Base-by-base conservation (phyloP, 2,329 filamentous ascomycete species). In the Pyricularia grisea region DNA sequence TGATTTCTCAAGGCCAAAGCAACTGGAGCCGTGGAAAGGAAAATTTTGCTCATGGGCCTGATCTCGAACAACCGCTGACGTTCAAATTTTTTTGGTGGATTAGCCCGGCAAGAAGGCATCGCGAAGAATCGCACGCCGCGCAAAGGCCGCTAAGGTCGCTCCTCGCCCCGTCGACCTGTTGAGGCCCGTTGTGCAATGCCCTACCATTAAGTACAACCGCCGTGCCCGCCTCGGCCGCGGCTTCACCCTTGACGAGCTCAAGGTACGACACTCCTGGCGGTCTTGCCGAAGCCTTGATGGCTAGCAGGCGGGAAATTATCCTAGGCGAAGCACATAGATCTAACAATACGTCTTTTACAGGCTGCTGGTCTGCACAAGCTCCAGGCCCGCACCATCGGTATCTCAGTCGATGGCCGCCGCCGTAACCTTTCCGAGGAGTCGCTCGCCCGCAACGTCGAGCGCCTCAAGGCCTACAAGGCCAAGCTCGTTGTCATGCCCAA, bases 141-240 rank as follows among this genome's bases (percentile, higher is more conserved):
- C 91, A 78, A 99, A 98, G 92, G 94, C 94, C 80, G 94, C 93
- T 78, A 91, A 92, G 79, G 87, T 98, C 79, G 95, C 95, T 81
- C 95, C 95, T 80, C 93, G 95, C 79, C 95, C 95, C 77, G 92
- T 97, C 83, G 95, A 99, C 89, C 94, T 92, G 85, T 89, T 99
- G 81, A 90, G 94, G 82, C 95, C 95, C 76, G 85, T 98, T 83
- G 94, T 99, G 77, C 92, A 94, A 87, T 98, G 94, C 91, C 94
- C 95, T 80, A 94, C 92, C 78, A 84, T 97, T 87, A 97, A 96
- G 89, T 97, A 99, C 89, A 99, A 99, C 92, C 94, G 95, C 81
- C 93, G 93, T 81, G 92, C 96, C 80, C 91, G 95, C 82, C 89
- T 93, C 80, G 95, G 95, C 83, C 93, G 95, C 87, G 95, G 95